Evolutionary conservation across 768 basidiomycete species (phyloP).

Genomic region (Boletus rubescentipes): DNA sequence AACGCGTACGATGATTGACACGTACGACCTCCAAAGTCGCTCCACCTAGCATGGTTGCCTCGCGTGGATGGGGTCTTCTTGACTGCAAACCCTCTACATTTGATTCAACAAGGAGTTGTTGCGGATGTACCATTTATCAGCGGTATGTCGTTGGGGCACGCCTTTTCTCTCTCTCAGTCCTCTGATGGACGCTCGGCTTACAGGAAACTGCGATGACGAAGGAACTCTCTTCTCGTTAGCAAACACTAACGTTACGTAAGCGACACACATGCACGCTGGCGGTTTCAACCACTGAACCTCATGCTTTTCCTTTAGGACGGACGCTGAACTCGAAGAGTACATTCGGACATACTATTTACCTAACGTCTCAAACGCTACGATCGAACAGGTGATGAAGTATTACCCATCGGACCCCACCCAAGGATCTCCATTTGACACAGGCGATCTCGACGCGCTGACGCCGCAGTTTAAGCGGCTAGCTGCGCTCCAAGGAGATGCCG

Average conservation of each 20-base stretch:
- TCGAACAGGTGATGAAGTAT: conserved; percentile 26
- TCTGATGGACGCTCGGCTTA: background rate
- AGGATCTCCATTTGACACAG: conserved; percentile 57
- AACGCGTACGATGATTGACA: background rate
- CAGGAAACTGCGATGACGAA: conserved; percentile 43
- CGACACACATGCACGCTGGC: too few relatives aligned
- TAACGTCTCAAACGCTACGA: conserved; percentile 16
- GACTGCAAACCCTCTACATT: conserved; percentile 28
- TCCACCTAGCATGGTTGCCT: conserved; percentile 37
- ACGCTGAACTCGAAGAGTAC: conserved; percentile 30
- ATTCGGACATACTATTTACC: conserved; percentile 31
- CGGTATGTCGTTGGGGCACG: conserved; percentile 12
- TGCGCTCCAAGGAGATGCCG: conserved; percentile 46
- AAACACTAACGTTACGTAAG: background rate
- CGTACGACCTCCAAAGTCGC: conserved; percentile 6
- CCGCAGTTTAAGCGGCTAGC: conserved; percentile 53
- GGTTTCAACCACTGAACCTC: too few relatives aligned
- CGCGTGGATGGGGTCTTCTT: conserved; percentile 42
- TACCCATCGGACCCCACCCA: conserved; percentile 41
- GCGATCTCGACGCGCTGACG: conserved; percentile 41
- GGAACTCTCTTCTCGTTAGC: conserved; percentile 40
- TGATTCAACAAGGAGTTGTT: conserved; percentile 33
- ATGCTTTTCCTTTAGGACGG: conserved; percentile 23
- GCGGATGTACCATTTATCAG: conserved; percentile 19
- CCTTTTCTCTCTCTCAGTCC: too few relatives aligned